phyloP scores from a whole-genome alignment of 176 grass and related monocot genomes.

The Cenchrus fungigraminus region DNA sequence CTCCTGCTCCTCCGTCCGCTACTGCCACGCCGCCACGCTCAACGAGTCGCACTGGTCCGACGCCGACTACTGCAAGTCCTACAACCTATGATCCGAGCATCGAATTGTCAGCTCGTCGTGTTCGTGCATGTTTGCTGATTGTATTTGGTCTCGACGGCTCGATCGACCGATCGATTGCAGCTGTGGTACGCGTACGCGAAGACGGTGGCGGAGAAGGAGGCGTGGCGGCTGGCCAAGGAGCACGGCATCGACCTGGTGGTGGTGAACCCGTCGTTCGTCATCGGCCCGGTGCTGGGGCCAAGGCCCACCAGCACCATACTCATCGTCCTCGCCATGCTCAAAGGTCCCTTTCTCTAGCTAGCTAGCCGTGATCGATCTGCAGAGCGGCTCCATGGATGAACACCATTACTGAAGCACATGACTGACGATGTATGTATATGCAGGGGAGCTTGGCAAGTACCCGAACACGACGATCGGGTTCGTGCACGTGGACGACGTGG shows the following conservation, averaged over 20 bases:
- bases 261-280: slow-evolving; percentile 83
- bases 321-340: slow-evolving; percentile 61
- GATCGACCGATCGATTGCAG: not conserved
- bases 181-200: slow-evolving; percentile 93
- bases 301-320: slow-evolving; percentile 59
- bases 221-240: slow-evolving; percentile 74
- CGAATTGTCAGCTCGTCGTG: not conserved
- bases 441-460: slow-evolving; percentile 53
- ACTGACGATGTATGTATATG: not conserved
- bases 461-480: slow-evolving; percentile 78
- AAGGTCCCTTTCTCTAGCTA: not conserved
- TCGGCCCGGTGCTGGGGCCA: slow-evolving; percentile 58
- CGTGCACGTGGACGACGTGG: slow-evolving; percentile 79
- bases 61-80: slow-evolving; percentile 66
- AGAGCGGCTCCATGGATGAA: not conserved
- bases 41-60: slow-evolving; percentile 87
- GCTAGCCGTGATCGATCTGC: not conserved
- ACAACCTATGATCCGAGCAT: slow-evolving; percentile 41
- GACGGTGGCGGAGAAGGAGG: slow-evolving; percentile 86
- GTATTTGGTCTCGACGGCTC: not conserved
- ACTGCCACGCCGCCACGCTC: slow-evolving; percentile 70
- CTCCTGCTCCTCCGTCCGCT: slow-evolving; percentile 72
- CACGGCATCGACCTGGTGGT: slow-evolving; percentile 65
- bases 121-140: no score
- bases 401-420: not conserved